Conservation (phyloP, 2,329 filamentous ascomycete genomes). For the Mycogone perniciosa region DNA sequence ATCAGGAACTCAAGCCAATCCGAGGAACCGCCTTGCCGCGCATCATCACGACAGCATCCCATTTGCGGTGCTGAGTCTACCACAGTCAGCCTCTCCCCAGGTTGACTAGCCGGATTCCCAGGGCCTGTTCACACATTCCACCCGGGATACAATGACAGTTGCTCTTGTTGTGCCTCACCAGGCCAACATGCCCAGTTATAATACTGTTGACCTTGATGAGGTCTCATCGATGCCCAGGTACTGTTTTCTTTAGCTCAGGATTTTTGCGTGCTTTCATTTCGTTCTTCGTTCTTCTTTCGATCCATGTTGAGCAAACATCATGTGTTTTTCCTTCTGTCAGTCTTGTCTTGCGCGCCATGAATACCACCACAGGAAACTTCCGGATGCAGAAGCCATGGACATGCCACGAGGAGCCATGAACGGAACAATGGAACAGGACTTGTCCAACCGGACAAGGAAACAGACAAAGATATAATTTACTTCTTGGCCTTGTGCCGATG, state of each 20-base stretch:
- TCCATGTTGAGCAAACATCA: constrained; percentile 22
- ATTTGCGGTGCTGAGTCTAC: constrained; percentile 18
- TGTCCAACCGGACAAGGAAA: constrained; percentile 28
- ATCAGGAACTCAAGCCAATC: constrained; percentile 13
- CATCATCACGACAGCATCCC: constrained; percentile 22
- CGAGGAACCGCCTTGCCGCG: constrained; percentile 18
- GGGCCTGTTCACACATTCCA: constrained; percentile 22
- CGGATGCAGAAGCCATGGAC: constrained; percentile 14
- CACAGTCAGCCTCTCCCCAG: constrained; percentile 14
- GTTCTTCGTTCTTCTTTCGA: constrained; percentile 19
- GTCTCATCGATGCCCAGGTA: constrained; percentile 57
- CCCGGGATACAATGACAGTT: constrained; percentile 43
- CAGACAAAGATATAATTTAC: constrained; percentile 21
- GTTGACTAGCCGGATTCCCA: constrained; percentile 24
- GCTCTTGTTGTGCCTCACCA: constrained; percentile 41
- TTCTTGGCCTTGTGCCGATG: constrained; percentile 18
- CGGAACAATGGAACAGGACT: constrained; percentile 18
- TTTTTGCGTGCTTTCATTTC: constrained; percentile 26
- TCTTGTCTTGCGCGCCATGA: constrained; percentile 17
- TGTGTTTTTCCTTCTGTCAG: constrained; percentile 24
- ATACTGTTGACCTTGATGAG: constrained; percentile 50
- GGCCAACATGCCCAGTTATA: constrained; percentile 49
- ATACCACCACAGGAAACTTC: constrained; percentile 14
- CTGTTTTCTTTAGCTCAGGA: constrained; percentile 40
- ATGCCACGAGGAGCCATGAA: constrained; percentile 8